Percentiles rank a stretch among this genome's conserved stretches.
Conservation (phyloP, 2,329 filamentous ascomycete species). For the Thielaviopsis euricoi region DNA sequence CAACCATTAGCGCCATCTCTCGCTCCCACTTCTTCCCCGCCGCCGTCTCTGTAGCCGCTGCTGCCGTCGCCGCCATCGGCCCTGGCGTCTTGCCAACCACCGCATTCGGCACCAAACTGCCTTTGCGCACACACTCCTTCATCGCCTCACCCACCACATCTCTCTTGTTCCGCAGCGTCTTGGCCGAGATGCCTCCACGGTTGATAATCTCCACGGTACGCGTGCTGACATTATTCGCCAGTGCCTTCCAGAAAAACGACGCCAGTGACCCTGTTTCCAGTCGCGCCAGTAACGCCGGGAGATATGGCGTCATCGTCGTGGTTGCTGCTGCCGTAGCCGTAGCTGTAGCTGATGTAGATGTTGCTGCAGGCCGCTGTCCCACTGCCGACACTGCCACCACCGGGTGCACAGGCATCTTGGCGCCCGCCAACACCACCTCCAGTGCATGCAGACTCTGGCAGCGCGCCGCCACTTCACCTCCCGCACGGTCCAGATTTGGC, state of each 20-base stretch:
- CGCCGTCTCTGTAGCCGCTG: no score
- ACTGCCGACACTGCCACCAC: conserved; percentile 26
- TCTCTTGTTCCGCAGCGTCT: conserved; percentile 62
- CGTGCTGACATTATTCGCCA: conserved; percentile 60
- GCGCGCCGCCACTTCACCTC: conserved; percentile 64
- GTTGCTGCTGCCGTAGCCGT: no score
- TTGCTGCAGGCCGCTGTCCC: no score
- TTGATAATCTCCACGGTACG: conserved; percentile 73
- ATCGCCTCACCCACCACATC: conserved; percentile 62
- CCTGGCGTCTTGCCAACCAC: conserved; percentile 17
- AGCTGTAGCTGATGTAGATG: no score
- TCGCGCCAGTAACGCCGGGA: conserved; percentile 41
- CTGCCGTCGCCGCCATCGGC: conserved; percentile 25
- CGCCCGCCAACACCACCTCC: conserved; percentile 56
- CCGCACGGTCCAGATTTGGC: conserved; percentile 63
- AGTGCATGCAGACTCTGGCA: conserved; percentile 88
- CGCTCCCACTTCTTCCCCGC: conserved; percentile 52
- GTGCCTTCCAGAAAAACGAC: conserved; percentile 83
- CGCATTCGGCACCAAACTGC: conserved; percentile 50
- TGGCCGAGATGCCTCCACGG: conserved; percentile 66
- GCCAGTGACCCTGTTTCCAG: conserved; percentile 77
- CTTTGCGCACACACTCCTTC: conserved; percentile 65
- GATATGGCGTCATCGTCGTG: not conserved
- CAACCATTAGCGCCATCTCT: conserved; percentile 89
- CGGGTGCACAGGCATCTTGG: conserved; percentile 53